phyloP scores from a whole-genome alignment of 495 filamentous ascomycete species.

The Xylaria cubensis region DNA sequence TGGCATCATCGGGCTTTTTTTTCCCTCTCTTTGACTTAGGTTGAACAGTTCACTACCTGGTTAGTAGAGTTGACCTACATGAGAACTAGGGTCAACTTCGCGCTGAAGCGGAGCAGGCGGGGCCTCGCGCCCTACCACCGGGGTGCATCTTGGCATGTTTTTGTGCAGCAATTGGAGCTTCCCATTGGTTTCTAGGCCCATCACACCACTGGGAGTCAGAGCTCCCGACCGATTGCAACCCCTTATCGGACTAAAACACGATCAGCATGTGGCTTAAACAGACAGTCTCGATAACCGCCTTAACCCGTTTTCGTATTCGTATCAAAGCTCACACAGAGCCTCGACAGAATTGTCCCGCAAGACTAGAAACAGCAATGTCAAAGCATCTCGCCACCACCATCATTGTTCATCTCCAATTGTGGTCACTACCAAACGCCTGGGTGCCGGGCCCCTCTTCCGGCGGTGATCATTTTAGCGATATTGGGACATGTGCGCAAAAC shows the following conservation, averaged over 20 bases:
- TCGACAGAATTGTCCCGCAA: neutral
- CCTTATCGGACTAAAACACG: constrained; percentile 10
- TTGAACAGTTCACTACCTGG: neutral
- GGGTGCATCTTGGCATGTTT: neutral
- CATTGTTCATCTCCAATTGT: neutral
- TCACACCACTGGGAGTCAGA: constrained; percentile 24
- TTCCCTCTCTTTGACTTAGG: neutral
- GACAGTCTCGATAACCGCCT: constrained; percentile 14
- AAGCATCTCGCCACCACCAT: constrained; percentile 12
- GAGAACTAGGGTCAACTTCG: neutral
- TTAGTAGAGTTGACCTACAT: neutral
- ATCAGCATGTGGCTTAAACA: constrained; percentile 7
- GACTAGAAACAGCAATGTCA: neutral
- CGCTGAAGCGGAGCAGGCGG: neutral
- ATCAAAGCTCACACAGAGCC: constrained; percentile 3
- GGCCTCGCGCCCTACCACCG: neutral
- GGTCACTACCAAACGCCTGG: neutral
- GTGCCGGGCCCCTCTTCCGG: neutral
- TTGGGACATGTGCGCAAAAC: neutral
- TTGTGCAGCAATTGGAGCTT: neutral
- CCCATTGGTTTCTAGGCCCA: constrained; percentile 18
- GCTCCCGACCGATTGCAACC: constrained; percentile 4
- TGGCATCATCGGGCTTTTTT: constrained; percentile 1
- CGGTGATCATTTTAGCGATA: neutral
- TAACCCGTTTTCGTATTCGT: constrained; percentile 30